Evolutionary conservation across 1,139 yeast species (phyloP).

Genomic region (Debaryomyces robertsiae): DNA sequence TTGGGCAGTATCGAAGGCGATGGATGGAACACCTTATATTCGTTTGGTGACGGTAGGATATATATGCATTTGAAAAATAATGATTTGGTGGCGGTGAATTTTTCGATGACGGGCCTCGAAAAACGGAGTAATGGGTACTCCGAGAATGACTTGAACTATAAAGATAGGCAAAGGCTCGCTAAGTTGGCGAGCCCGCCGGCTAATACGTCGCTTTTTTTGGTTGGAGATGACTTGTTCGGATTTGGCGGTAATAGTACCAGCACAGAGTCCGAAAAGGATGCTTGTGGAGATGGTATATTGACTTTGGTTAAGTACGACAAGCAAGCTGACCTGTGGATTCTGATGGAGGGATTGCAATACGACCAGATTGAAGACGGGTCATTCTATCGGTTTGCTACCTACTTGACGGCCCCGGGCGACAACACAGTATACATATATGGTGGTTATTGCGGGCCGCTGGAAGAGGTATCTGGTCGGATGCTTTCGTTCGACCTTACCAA

Average conservation of each 20-base stretch:
- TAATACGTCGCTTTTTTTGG: conserved; percentile 35
- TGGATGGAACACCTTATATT: conserved; percentile 40
- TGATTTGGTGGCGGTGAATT: conserved; percentile 38
- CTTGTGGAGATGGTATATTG: conserved; percentile 34
- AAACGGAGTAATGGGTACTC: conserved; percentile 10
- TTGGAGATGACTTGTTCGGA: conserved; percentile 35
- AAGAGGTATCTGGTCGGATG: conserved; percentile 30
- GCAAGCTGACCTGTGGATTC: conserved; percentile 26
- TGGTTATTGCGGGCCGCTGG: conserved; percentile 29
- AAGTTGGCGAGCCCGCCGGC: conserved; percentile 35
- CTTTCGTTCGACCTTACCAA: conserved; percentile 35
- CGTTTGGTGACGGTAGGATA: conserved; percentile 35
- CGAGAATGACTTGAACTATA: conserved; percentile 17
- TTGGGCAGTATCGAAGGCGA: conserved; percentile 1
- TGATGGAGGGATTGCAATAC: conserved; percentile 20
- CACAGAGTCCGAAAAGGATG: conserved; percentile 18
- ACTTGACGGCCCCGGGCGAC: conserved; percentile 31
- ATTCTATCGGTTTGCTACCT: conserved; percentile 34
- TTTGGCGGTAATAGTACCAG: conserved; percentile 18
- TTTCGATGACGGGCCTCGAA: conserved; percentile 36
- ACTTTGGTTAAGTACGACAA: conserved; percentile 27
- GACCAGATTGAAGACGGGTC: conserved; percentile 31
- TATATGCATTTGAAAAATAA: conserved; percentile 41
- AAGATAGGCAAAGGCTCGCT: conserved; percentile 24
- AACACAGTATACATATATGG: conserved; percentile 42